Evolutionary conservation across 169 alveolate genomes (phyloP).

Genomic region (Plasmodium yoelii): DNA sequence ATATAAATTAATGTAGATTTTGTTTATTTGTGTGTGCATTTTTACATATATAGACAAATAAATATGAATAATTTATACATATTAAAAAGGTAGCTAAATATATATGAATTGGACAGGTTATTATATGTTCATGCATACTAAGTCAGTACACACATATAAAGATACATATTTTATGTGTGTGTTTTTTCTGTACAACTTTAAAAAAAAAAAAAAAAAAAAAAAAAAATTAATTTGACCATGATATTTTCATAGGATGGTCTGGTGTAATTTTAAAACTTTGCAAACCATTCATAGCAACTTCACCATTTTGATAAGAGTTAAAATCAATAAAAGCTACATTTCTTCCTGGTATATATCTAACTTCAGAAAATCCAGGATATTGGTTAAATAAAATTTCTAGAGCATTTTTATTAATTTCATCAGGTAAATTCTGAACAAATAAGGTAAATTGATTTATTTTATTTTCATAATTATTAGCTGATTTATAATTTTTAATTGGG

Average conservation of each 20-base stretch:
- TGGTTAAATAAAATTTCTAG: slow-evolving; percentile 86
- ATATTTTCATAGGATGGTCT: slow-evolving; percentile 83
- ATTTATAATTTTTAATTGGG: slow-evolving; percentile 61
- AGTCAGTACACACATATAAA: too few relatives aligned
- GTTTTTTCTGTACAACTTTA: too few relatives aligned
- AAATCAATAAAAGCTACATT: slow-evolving; percentile 89
- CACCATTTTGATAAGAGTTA: slow-evolving; percentile 83
- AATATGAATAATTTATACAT: too few relatives aligned
- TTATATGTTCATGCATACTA: too few relatives aligned
- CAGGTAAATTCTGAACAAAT: slow-evolving; percentile 89
- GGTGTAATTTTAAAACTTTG: slow-evolving; percentile 88
- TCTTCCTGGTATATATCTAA: slow-evolving; percentile 87
- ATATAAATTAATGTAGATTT: too few relatives aligned
- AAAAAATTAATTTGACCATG: slow-evolving; percentile 78
- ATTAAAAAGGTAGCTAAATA: too few relatives aligned
- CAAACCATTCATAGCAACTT: slow-evolving; percentile 88
- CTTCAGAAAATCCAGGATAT: slow-evolving; percentile 89
- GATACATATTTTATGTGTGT: too few relatives aligned
- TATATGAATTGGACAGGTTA: too few relatives aligned
- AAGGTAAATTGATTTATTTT: slow-evolving; percentile 78
- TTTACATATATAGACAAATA: too few relatives aligned
- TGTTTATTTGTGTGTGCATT: too few relatives aligned
- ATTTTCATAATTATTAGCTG: slow-evolving; percentile 14
- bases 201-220: background rate
- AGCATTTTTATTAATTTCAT: slow-evolving; percentile 84